Evolutionary conservation across 176 grass and related monocot species (phyloP).

Genomic region (Panicum miliaceum): DNA sequence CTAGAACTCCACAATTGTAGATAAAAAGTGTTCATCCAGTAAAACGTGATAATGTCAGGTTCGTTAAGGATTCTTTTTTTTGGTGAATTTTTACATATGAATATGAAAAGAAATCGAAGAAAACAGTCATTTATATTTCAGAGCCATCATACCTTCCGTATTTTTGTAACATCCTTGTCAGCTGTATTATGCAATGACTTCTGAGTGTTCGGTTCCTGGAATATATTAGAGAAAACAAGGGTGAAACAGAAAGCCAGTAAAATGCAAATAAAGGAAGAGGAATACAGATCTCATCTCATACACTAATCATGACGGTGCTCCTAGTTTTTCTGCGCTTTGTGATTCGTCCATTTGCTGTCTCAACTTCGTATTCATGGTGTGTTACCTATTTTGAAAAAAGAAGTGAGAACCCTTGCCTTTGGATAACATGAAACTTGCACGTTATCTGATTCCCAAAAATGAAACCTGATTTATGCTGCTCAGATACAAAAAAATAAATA

Average conservation of each 20-base stretch:
- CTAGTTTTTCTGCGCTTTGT: constrained; percentile 92
- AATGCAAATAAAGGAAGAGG: constrained; percentile 25
- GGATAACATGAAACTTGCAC: constrained; percentile 22
- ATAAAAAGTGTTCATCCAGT: background rate
- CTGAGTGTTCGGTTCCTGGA: constrained; percentile 66
- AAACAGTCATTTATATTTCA: constrained; percentile 2
- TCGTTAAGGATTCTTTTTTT: constrained; percentile 8
- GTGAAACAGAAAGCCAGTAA: constrained; percentile 32
- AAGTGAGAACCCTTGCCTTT: constrained; percentile 25
- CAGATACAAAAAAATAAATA: constrained; percentile 24
- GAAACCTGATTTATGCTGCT: constrained; percentile 6
- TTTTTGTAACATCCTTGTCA: constrained; percentile 56
- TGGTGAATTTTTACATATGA: constrained; percentile 11
- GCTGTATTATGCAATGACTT: constrained; percentile 58
- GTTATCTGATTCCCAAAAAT: constrained; percentile 26
- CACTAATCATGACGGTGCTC: constrained; percentile 91
- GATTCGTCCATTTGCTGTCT: constrained; percentile 81
- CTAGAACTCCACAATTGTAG: constrained; percentile 17
- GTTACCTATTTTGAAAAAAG: constrained; percentile 63
- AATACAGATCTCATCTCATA: too few species aligned
- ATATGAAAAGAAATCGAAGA: constrained; percentile 23
- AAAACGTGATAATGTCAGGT: constrained; percentile 24
- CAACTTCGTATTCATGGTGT: constrained; percentile 89
- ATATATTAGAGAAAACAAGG: constrained; percentile 36
- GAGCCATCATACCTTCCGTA: constrained; percentile 60